phyloP scores from a whole-genome alignment of 1,284 basidiomycete genomes.

The Xerocomus nothofagi region DNA sequence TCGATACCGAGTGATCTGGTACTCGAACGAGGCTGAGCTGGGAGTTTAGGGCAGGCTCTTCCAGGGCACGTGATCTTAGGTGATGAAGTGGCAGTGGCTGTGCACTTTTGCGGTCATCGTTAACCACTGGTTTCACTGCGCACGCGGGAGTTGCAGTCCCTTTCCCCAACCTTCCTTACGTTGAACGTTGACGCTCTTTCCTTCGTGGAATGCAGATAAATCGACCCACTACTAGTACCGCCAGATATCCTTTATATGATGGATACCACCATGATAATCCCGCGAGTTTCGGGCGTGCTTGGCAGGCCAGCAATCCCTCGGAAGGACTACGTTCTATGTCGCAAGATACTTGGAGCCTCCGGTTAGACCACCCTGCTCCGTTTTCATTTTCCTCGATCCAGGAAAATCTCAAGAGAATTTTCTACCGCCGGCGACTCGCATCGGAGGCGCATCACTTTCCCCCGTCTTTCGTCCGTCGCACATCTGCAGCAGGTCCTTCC shows the following conservation, averaged over 20 bases:
- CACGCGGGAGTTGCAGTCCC: neutral
- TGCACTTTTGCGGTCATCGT: neutral
- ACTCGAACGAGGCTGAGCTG: neutral
- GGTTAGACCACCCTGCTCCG: slow-evolving; percentile 3
- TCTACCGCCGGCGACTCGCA: slow-evolving; percentile 19
- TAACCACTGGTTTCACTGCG: slow-evolving; percentile 4
- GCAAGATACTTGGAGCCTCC: slow-evolving; percentile 7
- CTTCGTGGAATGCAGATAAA: slow-evolving; percentile 28
- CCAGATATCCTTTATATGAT: slow-evolving; percentile 21
- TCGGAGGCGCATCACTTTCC: slow-evolving; percentile 17
- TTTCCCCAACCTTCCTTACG: neutral
- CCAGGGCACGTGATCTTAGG: slow-evolving; percentile 19
- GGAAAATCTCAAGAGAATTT: slow-evolving; percentile 20
- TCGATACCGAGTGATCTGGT: slow-evolving; percentile 13
- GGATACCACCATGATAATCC: slow-evolving; percentile 19
- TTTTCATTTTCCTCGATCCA: slow-evolving; percentile 11
- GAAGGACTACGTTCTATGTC: slow-evolving; percentile 12
- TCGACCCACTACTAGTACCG: slow-evolving; percentile 1
- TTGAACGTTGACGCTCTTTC: slow-evolving; percentile 1
- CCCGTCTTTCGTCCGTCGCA: slow-evolving; percentile 30
- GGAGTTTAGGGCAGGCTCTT: slow-evolving; percentile 22
- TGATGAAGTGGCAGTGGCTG: slow-evolving; percentile 6
- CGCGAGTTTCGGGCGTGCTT: slow-evolving; percentile 16
- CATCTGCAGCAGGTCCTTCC: slow-evolving; percentile 15
- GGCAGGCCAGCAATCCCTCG: slow-evolving; percentile 28